A percentile compares a stretch with the other conserved stretches of the same genome.
Conservation (phyloP, 108 stramenopile genomes). For the Ochromonas danica region DNA sequence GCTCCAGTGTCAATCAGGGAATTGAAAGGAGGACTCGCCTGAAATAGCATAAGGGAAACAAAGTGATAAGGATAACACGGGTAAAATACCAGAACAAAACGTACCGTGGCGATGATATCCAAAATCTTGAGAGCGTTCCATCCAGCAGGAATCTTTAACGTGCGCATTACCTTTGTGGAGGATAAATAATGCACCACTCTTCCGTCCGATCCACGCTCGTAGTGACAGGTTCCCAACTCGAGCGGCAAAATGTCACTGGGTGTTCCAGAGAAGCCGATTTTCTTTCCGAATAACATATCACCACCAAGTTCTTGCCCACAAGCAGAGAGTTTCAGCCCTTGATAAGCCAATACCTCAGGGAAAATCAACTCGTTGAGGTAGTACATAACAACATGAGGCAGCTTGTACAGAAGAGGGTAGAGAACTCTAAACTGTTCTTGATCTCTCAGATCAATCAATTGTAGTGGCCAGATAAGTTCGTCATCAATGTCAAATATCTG, state of each 20-base stretch:
- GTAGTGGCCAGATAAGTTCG: slow-evolving; percentile 96
- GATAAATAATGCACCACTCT: slow-evolving; percentile 88
- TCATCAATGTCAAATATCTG: slow-evolving; percentile 11
- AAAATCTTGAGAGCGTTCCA: slow-evolving; percentile 77
- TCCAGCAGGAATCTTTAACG: slow-evolving; percentile 60
- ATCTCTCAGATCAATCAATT: slow-evolving; percentile 89
- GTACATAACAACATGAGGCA: slow-evolving; percentile 66
- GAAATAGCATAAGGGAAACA: too few species aligned
- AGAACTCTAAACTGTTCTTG: slow-evolving; percentile 87
- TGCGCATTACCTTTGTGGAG: slow-evolving; percentile 74
- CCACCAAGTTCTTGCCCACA: slow-evolving; percentile 98
- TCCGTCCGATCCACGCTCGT: slow-evolving; percentile 93
- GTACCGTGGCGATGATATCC: slow-evolving; percentile 67
- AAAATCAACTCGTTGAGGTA: slow-evolving; percentile 89
- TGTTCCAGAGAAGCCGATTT: slow-evolving; percentile 97
- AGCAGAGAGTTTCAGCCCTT: slow-evolving; percentile 90
- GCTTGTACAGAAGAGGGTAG: slow-evolving; percentile 72
- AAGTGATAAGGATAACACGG: too few species aligned
- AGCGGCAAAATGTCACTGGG: slow-evolving; percentile 95
- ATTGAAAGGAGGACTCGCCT: slow-evolving; percentile 63
- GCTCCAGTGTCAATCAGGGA: slow-evolving; percentile 92
- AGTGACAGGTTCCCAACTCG: slow-evolving; percentile 86
- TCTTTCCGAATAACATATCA: slow-evolving; percentile 85
- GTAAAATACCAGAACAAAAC: too few species aligned
- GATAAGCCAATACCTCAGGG: slow-evolving; percentile 87